Evolutionary conservation across 768 basidiomycete genomes (phyloP), one percentile per base, ranked within the genome.

Genomic region (Clitopilus hobsonii): DNA sequence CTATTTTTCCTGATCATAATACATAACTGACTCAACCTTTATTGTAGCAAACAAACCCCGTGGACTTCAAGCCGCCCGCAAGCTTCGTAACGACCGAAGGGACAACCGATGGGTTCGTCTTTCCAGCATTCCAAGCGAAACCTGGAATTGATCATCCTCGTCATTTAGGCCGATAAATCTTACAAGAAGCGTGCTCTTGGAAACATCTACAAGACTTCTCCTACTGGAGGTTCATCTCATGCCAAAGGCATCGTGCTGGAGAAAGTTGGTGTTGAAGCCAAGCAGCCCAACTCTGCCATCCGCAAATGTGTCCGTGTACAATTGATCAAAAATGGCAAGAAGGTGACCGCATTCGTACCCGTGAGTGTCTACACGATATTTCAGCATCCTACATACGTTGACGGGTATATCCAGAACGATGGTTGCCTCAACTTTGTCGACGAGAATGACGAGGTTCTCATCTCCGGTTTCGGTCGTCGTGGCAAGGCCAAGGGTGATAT

Each of bases 401-500:
- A 13, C 26, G 16, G 49, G 18, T 51, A 32, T 47, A 27, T 13
- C 26, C 66, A 93, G 91, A 94, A 94, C 71, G 94, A 97, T 68
- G 94, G 94, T 80, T 96, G 94, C 81, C 76, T 97, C 61, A 97
- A 95, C 85, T 95, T 94, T 71, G 93, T 98, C 65, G 97, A 98
- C 67, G 96, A 98, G 84, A 97, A 98, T 80, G 95, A 98, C 74
- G 95, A 98, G 76, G 97, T 99, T 63, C 89, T 97, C 63, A 98
- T 98, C 73, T 98, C 96, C 61, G 96, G 97, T 77, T 99, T 99
- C 85, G 97, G 97, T 87, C 94, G 97, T 71, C 86, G 95, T 65
- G 97, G 97, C 63, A 98, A 98, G 80, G 96, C 96, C 60, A 99
- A 98, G 85, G 97, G 92, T 88, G 96, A 98, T 90, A 98, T 99